Evolutionary conservation across 1,284 basidiomycete species (phyloP), one percentile per base, ranked within the genome.

Genomic region (Cryptococcus sp.): DNA sequence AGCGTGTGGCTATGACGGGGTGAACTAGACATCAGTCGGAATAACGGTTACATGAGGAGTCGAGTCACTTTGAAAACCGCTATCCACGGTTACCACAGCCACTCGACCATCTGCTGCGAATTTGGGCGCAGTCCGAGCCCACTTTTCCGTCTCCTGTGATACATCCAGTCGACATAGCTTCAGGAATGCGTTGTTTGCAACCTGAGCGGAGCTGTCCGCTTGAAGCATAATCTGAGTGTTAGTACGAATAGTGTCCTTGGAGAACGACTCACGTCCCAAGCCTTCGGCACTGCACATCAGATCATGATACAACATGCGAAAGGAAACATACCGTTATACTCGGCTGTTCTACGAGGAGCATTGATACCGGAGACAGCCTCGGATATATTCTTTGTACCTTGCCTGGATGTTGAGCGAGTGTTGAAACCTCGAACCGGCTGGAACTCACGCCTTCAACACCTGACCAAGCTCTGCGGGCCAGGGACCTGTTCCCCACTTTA

Each of bases 1-100:
- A 76, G 34, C 74, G 57, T 3, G 74, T 76, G 1, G 72, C 73
- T 18, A 76, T 72, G 2, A 76, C 72, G 2, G 74, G 74, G 46
- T 76, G 74, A 1, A 76, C 73, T 72, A 39, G 25, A 11, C 22
- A 5, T 4, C 2, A 13, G 10, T 18, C 18, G 7, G 13, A 46
- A 7, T 5, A 1, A 3, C 22, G 14, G 14, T 4, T 7, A 7
- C 16, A 4, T 19, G 14, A 19, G 13, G 37, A 22, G 4, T n/a
- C 9, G 28, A 46, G 64, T 45, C 47, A 72, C 73, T 61, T 61
- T 76, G 74, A 49, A 69, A 76, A 1, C 68, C 73, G 7, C 65
- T 65, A 31, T 71, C 56, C 1, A 76, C 64, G 0, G 62, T 61
- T 4, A 75, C 53, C 13, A 72, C 56, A 4, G 68, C 69, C 1